Conservation (phyloP, 768 basidiomycete genomes). For the Phlebiopsis gigantea region DNA sequence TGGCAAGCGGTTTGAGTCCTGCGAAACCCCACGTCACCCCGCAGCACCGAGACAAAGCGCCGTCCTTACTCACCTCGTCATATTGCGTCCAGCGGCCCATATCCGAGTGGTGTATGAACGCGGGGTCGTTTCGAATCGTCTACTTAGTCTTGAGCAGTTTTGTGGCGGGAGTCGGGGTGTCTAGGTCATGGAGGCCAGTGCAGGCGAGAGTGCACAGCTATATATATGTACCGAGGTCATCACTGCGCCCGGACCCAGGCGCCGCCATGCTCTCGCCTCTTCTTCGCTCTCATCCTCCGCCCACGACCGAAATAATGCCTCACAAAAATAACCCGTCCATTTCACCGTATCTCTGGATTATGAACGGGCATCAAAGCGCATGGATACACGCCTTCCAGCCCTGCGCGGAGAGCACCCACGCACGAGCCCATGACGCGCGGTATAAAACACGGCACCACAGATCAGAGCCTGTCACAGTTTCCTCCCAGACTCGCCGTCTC, state of each 20-base stretch:
- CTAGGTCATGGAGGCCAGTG: neutral
- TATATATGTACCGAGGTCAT: neutral
- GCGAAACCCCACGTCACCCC: slow-evolving; percentile 8
- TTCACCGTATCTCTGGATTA: neutral
- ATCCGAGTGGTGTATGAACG: neutral
- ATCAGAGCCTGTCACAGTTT: neutral
- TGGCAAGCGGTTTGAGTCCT: slow-evolving; percentile 52
- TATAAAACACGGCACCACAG: neutral
- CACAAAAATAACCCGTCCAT: neutral
- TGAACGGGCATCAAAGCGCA: neutral
- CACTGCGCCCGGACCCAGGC: neutral
- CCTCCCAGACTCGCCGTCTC: neutral
- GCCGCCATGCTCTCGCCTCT: neutral
- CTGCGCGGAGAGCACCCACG: neutral
- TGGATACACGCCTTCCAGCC: neutral
- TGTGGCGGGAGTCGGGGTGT: slow-evolving; percentile 1
- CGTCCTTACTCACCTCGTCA: slow-evolving; percentile 26
- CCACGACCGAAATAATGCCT: neutral
- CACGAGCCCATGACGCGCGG: neutral
- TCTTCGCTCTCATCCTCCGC: neutral
- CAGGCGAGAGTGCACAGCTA: neutral
- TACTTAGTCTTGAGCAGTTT: neutral
- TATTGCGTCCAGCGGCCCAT: slow-evolving; percentile 36
- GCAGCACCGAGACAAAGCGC: slow-evolving; percentile 2
- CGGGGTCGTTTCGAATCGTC: neutral